Base-by-base conservation (phyloP, 805 yeast genomes). In the Jamesozyma lodderae region DNA sequence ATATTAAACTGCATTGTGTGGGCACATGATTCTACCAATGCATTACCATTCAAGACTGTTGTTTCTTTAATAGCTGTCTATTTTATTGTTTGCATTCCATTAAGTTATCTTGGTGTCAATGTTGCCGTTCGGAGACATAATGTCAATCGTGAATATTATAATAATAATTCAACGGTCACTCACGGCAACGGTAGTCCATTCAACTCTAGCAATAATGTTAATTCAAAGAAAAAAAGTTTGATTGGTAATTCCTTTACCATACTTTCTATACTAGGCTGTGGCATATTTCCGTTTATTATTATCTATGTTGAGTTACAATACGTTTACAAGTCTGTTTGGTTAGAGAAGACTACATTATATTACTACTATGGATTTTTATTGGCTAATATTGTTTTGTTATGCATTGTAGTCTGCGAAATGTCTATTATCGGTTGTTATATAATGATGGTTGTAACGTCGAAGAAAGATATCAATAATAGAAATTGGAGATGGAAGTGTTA, bases 401-500 rank as follows among this genome's bases (percentile, higher is more conserved):
- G 75, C 31, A 64, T 81, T 25, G 77, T 82, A 11, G 76, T 83
- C 16, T 63, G 75, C 28, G 94, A 85, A 57, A 73, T 81, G 37
- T 75, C 88, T 7, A 69, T 85, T 18, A 74, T 85, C 31, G 76
- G 81, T 5, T 69, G 80, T 8, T 85, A 80, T 52, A 53, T 81
- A 31, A 69, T 80, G 31, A 66, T 85, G 31, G 66, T 85, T 49
- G 67, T 37, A 9, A 30, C 37, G 13, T 36, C 45, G 5, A 33
- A 35, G 16, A 27, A 38, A 26, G 43, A 36, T n/a, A 32, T 35
- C 31, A 32, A 37, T 26, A 41, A 31, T 21, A 41, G 30, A 17
- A 28, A 44, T 26, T 87, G 95, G 95, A 84, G 83, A 54, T 85
- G 95, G 95, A 69, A 79, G 47, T 67, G 86, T 10, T 85, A 84